Evolutionary conservation across 768 basidiomycete genomes (phyloP).

Genomic region (Mycena maculata): DNA sequence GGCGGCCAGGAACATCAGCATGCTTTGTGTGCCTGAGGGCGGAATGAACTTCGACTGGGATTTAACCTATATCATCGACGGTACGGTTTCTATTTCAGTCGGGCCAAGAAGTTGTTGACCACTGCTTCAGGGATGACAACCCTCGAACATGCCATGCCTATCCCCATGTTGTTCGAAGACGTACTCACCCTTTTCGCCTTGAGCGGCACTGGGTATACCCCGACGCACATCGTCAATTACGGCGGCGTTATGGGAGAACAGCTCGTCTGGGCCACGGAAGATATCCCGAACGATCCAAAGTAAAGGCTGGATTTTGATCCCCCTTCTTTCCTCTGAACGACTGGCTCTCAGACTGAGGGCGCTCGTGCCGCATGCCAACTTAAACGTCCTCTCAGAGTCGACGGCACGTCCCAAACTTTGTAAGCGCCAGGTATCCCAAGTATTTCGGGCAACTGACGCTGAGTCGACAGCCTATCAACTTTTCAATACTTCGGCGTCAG

Average conservation of each 20-base stretch:
- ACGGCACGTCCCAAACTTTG: slow-evolving; percentile 69
- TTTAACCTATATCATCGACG: slow-evolving; percentile 81
- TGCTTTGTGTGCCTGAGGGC: slow-evolving; percentile 82
- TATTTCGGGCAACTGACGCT: slow-evolving; percentile 14
- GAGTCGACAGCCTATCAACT: slow-evolving; percentile 63
- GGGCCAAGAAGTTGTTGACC: not conserved
- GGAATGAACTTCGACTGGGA: slow-evolving; percentile 89
- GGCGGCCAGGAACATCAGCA: slow-evolving; percentile 69
- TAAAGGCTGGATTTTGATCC: slow-evolving; percentile 42
- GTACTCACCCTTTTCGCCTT: slow-evolving; percentile 68
- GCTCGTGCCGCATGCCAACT: slow-evolving; percentile 72
- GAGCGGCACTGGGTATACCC: slow-evolving; percentile 80
- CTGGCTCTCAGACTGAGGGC: slow-evolving; percentile 61
- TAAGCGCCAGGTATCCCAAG: slow-evolving; percentile 43
- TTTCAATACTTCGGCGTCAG: slow-evolving; percentile 76
- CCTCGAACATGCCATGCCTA: slow-evolving; percentile 76
- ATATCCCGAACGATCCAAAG: slow-evolving; percentile 79
- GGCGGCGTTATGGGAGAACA: slow-evolving; percentile 80
- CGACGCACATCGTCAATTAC: slow-evolving; percentile 83
- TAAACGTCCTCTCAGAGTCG: slow-evolving; percentile 71
- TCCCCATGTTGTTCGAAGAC: slow-evolving; percentile 75
- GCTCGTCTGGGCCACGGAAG: slow-evolving; percentile 71
- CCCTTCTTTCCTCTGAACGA: slow-evolving; percentile 3
- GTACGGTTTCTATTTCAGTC: slow-evolving; percentile 44
- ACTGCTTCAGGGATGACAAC: slow-evolving; percentile 75